Conservation (phyloP, 2,329 filamentous ascomycete species). For the Pseudovirgaria hyperparasitica region DNA sequence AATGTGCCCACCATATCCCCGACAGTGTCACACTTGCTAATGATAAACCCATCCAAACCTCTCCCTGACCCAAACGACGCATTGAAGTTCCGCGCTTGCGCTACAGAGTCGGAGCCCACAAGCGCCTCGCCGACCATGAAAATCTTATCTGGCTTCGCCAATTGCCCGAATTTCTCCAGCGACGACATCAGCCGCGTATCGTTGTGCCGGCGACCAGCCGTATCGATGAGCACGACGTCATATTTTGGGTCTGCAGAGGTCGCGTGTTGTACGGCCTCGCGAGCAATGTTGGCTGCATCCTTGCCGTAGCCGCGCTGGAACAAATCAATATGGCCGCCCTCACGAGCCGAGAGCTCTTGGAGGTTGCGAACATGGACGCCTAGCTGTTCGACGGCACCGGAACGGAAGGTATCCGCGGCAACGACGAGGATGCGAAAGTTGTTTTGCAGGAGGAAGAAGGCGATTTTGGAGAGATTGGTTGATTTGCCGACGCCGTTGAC, state of each 20-base stretch:
- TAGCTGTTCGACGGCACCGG: conserved; percentile 91
- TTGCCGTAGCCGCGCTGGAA: conserved; percentile 98
- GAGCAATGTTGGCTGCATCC: conserved; percentile 88
- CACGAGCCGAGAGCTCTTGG: conserved; percentile 72
- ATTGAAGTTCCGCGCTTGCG: conserved; percentile 94
- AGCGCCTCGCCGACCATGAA: conserved; percentile 92
- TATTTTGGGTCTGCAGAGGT: conserved; percentile 50
- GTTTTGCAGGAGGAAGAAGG: conserved; percentile 95
- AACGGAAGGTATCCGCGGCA: conserved; percentile 93
- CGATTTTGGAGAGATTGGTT: conserved; percentile 94
- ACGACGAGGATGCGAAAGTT: conserved; percentile 91
- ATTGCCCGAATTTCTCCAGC: conserved; percentile 92
- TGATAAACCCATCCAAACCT: conserved; percentile 89
- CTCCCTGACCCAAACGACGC: conserved; percentile 72
- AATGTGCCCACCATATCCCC: conserved; percentile 97
- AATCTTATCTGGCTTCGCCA: conserved; percentile 94
- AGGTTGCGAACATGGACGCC: conserved; percentile 91
- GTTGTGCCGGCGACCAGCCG: conserved; percentile 87
- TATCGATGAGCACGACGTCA: conserved; percentile 95
- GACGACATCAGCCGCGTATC: conserved; percentile 93
- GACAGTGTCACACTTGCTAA: conserved; percentile 96
- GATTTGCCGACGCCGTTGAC: conserved; percentile 98
- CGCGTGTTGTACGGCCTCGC: conserved; percentile 79
- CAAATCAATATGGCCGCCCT: conserved; percentile 69
- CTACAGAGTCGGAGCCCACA: conserved; percentile 89